Percentiles rank a stretch among this genome's conserved stretches.
Conservation (phyloP, 495 filamentous ascomycete genomes). For the Trichocladium antarcticum region DNA sequence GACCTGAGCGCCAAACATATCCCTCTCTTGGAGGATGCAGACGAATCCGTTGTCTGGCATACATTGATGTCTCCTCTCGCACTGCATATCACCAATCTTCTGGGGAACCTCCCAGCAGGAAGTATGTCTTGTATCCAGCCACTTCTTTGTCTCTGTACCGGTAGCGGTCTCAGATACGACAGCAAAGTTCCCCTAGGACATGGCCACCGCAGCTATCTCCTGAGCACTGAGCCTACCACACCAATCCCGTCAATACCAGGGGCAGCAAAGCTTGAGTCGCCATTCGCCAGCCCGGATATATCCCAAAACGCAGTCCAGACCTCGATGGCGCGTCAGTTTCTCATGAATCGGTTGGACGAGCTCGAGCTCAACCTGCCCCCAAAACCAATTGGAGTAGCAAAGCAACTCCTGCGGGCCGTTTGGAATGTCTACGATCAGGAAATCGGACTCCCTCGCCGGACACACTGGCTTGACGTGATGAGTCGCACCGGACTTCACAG, state of each 20-base stretch:
- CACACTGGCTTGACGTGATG: conserved; percentile 31
- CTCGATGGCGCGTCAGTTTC: conserved; percentile 17
- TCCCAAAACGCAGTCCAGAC: conserved; percentile 17
- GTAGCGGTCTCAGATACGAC: conserved; percentile 24
- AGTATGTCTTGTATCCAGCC: conserved; percentile 27
- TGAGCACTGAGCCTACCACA: conserved; percentile 6
- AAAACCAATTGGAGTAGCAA: conserved; percentile 26
- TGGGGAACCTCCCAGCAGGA: conserved; percentile 14
- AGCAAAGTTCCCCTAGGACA: conserved; percentile 14
- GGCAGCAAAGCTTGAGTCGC: background rate
- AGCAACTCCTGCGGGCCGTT: conserved; percentile 23
- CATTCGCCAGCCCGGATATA: background rate
- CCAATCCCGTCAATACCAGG: background rate
- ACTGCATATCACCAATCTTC: conserved; percentile 18
- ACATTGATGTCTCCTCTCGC: conserved; percentile 21
- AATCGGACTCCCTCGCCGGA: conserved; percentile 19
- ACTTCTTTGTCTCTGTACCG: conserved; percentile 26
- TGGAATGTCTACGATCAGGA: conserved; percentile 28
- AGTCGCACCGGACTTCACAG: conserved; percentile 23
- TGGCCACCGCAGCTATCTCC: conserved; percentile 12
- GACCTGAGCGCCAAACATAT: conserved; percentile 20
- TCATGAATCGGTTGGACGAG: conserved; percentile 22
- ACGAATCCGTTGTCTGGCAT: conserved; percentile 15
- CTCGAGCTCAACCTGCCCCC: conserved; percentile 25
- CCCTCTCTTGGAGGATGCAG: conserved; percentile 11